A percentile compares a stretch with the other conserved stretches of the same genome.
Conservation (phyloP, 257 asterid species). For the Prunella vulgaris region DNA sequence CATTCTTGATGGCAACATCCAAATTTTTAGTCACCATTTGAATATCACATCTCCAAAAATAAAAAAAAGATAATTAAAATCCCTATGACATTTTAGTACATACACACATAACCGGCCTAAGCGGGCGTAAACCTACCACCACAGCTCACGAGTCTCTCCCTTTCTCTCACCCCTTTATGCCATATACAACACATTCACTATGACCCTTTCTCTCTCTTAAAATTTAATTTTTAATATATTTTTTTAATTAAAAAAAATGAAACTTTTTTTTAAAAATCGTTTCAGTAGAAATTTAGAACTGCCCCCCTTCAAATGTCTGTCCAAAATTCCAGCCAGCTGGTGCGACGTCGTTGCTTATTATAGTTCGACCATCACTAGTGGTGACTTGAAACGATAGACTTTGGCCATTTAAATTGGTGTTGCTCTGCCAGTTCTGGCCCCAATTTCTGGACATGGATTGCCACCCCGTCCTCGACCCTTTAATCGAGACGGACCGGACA, state of each 20-base stretch:
- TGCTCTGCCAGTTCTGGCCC: conserved; percentile 99
- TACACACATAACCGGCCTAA: conserved; percentile 34
- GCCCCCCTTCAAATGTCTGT: conserved; percentile 69
- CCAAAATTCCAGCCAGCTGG: conserved; percentile 76
- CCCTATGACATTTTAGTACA: conserved; percentile 1
- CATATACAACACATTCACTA: conserved; percentile 17
- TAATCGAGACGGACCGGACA: conserved; percentile 62
- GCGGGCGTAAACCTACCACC: conserved; percentile 85
- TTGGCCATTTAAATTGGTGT: conserved; percentile 65
- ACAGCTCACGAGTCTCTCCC: conserved; percentile 17
- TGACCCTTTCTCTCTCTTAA: neutral
- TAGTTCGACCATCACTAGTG: conserved; percentile 74
- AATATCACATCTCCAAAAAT: neutral
- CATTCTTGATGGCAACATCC: conserved; percentile 23
- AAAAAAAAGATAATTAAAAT: neutral
- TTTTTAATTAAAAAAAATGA: neutral
- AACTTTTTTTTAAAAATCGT: neutral
- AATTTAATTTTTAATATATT: neutral
- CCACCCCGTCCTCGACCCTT: conserved; percentile 87
- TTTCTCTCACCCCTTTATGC: conserved; percentile 22
- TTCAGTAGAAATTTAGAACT: conserved; percentile 33
- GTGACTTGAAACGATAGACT: conserved; percentile 71
- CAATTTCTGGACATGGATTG: conserved; percentile 81
- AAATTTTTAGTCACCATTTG: conserved; percentile 30
- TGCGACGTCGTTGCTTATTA: conserved; percentile 55